Base-by-base conservation (phyloP, 1,284 basidiomycete genomes). In the Boletus sp. region DNA sequence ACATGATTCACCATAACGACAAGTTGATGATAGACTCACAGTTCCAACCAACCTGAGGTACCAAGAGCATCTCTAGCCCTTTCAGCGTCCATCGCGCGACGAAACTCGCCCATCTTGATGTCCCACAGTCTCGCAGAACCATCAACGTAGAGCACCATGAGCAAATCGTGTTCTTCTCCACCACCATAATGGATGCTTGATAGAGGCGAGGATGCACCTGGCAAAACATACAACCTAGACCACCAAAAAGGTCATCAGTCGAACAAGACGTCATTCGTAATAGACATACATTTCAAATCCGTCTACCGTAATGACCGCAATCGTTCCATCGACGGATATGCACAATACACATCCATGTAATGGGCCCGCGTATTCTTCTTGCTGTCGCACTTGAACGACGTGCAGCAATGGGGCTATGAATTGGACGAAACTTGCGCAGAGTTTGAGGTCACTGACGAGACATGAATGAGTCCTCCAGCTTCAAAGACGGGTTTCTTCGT, bases 121-220 rank as follows among this genome's bases (percentile, higher is more conserved):
- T 96, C 90, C 93, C 95, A 99, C 1, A 94, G 69, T 25, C 95
- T 75, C 3, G 89, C 88, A 47, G 86, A 81, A 3, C 79, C 80
- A 54, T 91, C 84, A 2, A 75, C 74, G 62, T 96, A 98, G 1
- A 86, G 70, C 6, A 95, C 69, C 40, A 96, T 62, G 20, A 98
- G 68, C 54, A 91, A 84, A 47, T 88, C 77, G 17, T 62, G 62
- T 14, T 64, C 62, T 35, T 62, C 61, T 16, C 62, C 62, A 13
- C 76, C 82, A 2, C 81, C 77, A 2, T 91, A 66, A 55, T 82
- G 90, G 19, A 95, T 68, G 29, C 75, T 70, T 16, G 73, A 69
- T 10, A 97, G 69, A 0, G 82, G 79, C 0, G 82, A 78, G 5
- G 77, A 74, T 3, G 89, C 76, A 5, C 89, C 91, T 1, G 92